A percentile compares a stretch with the other conserved stretches of the same genome.
phyloP scores from a whole-genome alignment of 2,329 filamentous ascomycete genomes.

The Zalaria obscura region DNA sequence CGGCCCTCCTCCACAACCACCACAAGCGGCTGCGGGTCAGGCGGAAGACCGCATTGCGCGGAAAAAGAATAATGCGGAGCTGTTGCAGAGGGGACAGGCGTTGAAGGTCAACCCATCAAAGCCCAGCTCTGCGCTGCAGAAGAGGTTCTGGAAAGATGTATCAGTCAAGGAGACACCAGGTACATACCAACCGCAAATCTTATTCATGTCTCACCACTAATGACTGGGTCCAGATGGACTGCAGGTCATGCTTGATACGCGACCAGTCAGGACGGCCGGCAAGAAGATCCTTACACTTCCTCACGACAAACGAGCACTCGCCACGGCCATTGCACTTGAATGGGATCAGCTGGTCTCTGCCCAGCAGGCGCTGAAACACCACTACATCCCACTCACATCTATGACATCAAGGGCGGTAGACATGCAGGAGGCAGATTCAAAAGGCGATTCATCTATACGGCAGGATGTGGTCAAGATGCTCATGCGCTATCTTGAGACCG shows the following conservation, averaged over 20 bases:
- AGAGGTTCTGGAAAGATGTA: conserved; percentile 84
- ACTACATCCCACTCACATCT: conserved; percentile 83
- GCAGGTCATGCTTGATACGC: conserved; percentile 60
- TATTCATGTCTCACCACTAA: background rate
- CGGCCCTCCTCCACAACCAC: conserved; percentile 45
- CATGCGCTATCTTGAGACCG: conserved; percentile 80
- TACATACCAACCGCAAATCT: conserved; percentile 20
- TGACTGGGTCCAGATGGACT: conserved; percentile 28
- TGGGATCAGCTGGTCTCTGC: conserved; percentile 78
- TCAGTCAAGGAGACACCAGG: conserved; percentile 52
- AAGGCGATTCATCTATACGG: conserved; percentile 39
- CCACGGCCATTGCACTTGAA: conserved; percentile 74
- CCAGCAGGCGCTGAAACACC: conserved; percentile 70
- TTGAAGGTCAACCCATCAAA: conserved; percentile 27
- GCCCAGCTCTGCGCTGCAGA: conserved; percentile 39
- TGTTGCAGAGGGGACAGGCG: conserved; percentile 31
- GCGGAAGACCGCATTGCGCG: conserved; percentile 33
- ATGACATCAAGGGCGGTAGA: conserved; percentile 73
- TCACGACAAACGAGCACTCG: conserved; percentile 62
- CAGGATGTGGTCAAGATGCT: conserved; percentile 51
- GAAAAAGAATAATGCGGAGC: conserved; percentile 35
- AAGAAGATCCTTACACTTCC: conserved; percentile 63
- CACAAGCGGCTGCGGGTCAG: conserved; percentile 32
- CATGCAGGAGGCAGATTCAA: conserved; percentile 53
- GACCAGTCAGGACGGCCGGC: conserved; percentile 64